Conservation (phyloP, 2,329 filamentous ascomycete genomes). For the Parastagonospora avenae region DNA sequence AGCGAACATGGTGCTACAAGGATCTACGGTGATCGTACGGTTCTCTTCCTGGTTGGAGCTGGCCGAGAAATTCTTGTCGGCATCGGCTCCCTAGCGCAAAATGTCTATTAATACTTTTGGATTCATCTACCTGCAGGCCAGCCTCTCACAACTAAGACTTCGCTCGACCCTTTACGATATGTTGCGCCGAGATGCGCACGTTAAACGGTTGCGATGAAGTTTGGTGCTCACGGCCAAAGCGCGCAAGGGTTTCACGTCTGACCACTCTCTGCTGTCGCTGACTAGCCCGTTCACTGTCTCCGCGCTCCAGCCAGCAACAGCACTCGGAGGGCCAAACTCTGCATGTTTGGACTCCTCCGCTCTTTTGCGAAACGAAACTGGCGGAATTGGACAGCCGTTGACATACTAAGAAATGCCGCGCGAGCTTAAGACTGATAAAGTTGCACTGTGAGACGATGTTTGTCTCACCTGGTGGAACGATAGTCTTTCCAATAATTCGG, state of each 20-base stretch:
- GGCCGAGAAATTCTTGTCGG: not conserved
- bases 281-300: not conserved
- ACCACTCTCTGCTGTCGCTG: not conserved
- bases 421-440: conserved; percentile 8
- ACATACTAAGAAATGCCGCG: conserved; percentile 7
- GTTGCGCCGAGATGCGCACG: no score
- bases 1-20: not conserved
- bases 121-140: not conserved
- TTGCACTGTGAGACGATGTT: not conserved
- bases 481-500: not conserved
- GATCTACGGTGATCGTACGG: not conserved
- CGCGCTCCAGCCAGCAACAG: not conserved
- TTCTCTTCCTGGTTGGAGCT: no score
- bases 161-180: no score
- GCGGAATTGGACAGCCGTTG: not conserved
- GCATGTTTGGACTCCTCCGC: conserved; percentile 1
- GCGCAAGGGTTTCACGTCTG: not conserved
- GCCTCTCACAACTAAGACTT: not conserved
- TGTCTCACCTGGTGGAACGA: conserved; percentile 3
- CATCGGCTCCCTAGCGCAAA: not conserved
- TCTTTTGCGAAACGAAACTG: conserved; percentile 1
- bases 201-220: no score
- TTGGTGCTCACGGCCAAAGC: no score
- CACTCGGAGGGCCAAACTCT: conserved; percentile 3
- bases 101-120: not conserved